Percentiles rank a stretch among this genome's conserved stretches.
These are phyloP conservation scores for Neoscytalidium dimidiatum DNA, from an alignment of 2,329 filamentous ascomycete genomes.

Conservation along the genomic window DNA sequence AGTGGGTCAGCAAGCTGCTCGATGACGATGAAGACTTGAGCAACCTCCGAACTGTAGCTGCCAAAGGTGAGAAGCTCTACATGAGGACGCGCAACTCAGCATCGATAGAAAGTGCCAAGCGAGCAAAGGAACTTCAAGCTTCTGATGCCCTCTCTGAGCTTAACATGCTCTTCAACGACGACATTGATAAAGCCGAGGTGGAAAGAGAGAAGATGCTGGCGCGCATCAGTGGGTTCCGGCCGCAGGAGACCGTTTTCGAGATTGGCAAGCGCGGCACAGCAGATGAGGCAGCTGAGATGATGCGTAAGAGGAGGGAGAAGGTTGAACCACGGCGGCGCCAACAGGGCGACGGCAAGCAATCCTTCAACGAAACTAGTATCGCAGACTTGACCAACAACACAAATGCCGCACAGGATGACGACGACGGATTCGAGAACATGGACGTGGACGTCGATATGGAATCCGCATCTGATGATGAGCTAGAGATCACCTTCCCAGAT, in stretches of 20 bases:
- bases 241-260: constrained; percentile 95
- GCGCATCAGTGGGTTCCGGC: constrained; percentile 83
- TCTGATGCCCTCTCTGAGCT: constrained; percentile 72
- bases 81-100: constrained; percentile 86
- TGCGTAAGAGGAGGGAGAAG: constrained; percentile 70
- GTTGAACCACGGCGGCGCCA: constrained; percentile 60
- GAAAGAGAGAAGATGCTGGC: constrained; percentile 85
- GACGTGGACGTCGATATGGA: constrained; percentile 29
- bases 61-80: constrained; percentile 92
- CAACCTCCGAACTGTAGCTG: constrained; percentile 70
- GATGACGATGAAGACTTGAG: constrained; percentile 73
- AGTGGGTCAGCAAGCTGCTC: constrained; percentile 81
- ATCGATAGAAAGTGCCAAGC: constrained; percentile 84
- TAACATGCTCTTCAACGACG: constrained; percentile 72
- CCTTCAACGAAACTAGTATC: constrained; percentile 20
- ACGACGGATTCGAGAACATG: constrained; percentile 28
- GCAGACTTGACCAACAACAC: not conserved
- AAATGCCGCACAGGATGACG: constrained; percentile 8
- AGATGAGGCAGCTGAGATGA: constrained; percentile 70
- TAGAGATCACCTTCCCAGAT: constrained; percentile 49
- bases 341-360: constrained; percentile 42
- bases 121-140: constrained; percentile 74
- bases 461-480: constrained; percentile 54
- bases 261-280: constrained; percentile 70
- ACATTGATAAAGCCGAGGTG: constrained; percentile 61